phyloP scores from a whole-genome alignment of 192 early-diverging fungal species.

The Coemansia sp. region DNA sequence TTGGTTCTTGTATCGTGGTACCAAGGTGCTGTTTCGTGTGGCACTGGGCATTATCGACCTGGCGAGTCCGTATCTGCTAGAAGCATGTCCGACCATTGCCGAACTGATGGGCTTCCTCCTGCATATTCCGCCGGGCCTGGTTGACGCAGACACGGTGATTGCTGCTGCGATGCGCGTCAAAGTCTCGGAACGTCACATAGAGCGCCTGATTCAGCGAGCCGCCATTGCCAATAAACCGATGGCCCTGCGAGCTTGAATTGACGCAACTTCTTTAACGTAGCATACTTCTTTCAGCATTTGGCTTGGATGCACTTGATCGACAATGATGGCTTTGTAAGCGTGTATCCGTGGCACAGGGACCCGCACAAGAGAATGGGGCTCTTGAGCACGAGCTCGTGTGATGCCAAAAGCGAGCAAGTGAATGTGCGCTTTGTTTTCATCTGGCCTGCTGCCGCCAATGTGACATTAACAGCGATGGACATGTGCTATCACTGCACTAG shows the following conservation, averaged over 20 bases:
- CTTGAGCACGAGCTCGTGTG: no score
- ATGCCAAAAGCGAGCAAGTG: no score
- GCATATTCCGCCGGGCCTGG: slow-evolving; percentile 65
- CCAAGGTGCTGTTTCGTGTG: slow-evolving; percentile 81
- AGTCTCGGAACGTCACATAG: slow-evolving; percentile 59
- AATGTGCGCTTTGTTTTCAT: no score
- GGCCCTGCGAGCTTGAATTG: not conserved
- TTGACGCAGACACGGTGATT: slow-evolving; percentile 60
- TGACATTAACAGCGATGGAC: no score
- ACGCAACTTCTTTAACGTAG: not conserved
- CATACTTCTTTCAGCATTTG: not conserved
- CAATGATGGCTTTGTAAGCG: no score
- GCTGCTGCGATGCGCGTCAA: slow-evolving; percentile 70
- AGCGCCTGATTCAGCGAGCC: slow-evolving; percentile 39
- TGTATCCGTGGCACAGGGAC: no score
- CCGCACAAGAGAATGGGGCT: no score
- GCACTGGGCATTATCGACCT: slow-evolving; percentile 74
- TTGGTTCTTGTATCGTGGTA: slow-evolving; percentile 76
- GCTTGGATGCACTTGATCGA: no score
- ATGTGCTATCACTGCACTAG: no score
- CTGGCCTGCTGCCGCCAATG: no score
- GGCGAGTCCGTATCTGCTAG: slow-evolving; percentile 62
- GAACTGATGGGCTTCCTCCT: slow-evolving; percentile 76
- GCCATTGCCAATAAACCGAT: not conserved
- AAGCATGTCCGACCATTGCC: slow-evolving; percentile 71